Evolutionary conservation across 2,329 filamentous ascomycete genomes (phyloP), one percentile per base, ranked within the genome.

Genomic region (Alternaria arbusti): DNA sequence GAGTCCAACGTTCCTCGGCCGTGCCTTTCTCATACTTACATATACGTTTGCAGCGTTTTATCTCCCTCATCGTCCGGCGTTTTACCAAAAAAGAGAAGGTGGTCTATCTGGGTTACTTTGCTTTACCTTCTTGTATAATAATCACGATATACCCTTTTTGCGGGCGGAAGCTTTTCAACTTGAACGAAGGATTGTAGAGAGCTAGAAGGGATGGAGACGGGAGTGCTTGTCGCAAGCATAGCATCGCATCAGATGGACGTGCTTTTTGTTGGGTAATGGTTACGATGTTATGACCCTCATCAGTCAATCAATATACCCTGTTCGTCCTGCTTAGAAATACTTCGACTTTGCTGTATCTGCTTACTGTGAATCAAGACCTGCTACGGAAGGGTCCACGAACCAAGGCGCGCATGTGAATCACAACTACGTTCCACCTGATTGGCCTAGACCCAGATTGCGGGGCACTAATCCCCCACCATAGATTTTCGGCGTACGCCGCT

Each of bases 131-230:
- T 64, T 68, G 65, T 70, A 70, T 63, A 66, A 63, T 68, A 70
- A 59, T 66, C 66, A 68, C 57, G 63, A 70, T 69, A 69, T 70
- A 70, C 66, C 66, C 59, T 68, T 63, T 70, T 64, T 62, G 58
- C 63, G 63, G 60, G 57, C 60, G 59, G 43, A 28, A 46, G n/a
- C 36, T 40, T 17, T 28, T 30, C 11, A 17, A 50, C 47, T 47
- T 25, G 51, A 46, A 15, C 43, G 50, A 25, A 43, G n/a, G 52
- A 59, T 36, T 59, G 57, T 40, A 59, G 28, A 59, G 10, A 52
- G 28, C 25, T 15, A 28, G 30, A 17, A 54, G 32, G 25, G 40
- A 36, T 26, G 32, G n/a, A 32, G 20, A 44, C 5, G 22, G 46
- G 25, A 28, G 55, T 22, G 40, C 50, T 46, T 46, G 25, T 43